Conservation (phyloP, 2,329 filamentous ascomycete genomes). For the Periconia sp. region DNA sequence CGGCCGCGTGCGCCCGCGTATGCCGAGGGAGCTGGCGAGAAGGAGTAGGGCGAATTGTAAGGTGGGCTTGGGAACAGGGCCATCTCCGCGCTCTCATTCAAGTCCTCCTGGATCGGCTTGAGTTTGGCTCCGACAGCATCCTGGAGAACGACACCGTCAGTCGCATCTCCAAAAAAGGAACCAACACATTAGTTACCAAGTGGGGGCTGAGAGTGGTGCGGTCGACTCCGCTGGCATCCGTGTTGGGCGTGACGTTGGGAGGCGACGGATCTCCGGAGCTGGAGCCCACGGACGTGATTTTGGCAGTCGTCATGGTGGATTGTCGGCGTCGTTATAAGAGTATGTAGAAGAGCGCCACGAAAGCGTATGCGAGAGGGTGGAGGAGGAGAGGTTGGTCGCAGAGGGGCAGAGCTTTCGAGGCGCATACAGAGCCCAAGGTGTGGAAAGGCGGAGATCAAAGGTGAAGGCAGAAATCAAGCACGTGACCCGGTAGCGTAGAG, state of each 20-base stretch:
- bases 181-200: constrained; percentile 9
- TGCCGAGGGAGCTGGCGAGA: constrained; percentile 32
- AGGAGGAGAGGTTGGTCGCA: neutral
- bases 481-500: neutral
- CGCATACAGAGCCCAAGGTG: neutral
- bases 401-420: neutral
- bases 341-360: neutral
- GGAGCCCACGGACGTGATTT: constrained; percentile 24
- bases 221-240: constrained; percentile 19
- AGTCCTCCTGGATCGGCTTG: constrained; percentile 28
- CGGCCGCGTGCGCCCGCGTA: constrained; percentile 21
- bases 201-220: constrained; percentile 19
- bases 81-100: constrained; percentile 34
- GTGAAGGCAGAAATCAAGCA: neutral
- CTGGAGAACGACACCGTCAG: neutral
- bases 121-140: constrained; percentile 30
- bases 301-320: constrained; percentile 3
- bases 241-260: constrained; percentile 29
- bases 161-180: too few relatives aligned
- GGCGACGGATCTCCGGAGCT: constrained; percentile 18
- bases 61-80: constrained; percentile 34
- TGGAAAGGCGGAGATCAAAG: neutral
- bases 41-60: constrained; percentile 29
- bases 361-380: neutral
- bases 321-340: too few relatives aligned